Evolutionary conservation across 129 eudicot genomes (phyloP).

Genomic region (Kitagawia praeruptora): DNA sequence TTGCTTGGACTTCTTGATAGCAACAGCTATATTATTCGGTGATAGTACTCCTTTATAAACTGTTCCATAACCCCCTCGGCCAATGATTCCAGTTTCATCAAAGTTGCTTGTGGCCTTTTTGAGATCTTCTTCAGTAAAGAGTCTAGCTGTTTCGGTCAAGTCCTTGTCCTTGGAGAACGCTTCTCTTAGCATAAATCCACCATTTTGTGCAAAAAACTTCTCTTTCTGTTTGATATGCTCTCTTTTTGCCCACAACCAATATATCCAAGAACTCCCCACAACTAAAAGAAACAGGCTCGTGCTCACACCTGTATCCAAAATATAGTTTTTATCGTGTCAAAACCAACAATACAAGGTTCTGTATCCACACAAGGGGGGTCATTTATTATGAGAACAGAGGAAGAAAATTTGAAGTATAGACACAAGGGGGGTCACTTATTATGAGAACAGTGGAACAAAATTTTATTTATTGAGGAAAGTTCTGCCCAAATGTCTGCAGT

Average conservation of each 20-base stretch:
- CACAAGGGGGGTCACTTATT: no score
- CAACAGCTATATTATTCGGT: not conserved
- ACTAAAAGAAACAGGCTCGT: not conserved
- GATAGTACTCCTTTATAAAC: not conserved
- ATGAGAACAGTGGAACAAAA: no score
- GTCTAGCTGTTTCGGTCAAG: not conserved
- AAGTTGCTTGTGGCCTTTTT: not conserved
- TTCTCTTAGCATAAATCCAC: not conserved
- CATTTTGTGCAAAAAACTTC: not conserved
- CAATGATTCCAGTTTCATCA: not conserved
- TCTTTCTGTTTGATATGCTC: not conserved
- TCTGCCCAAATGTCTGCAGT: not conserved
- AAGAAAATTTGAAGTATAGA: no score
- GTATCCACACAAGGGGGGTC: no score
- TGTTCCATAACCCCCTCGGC: not conserved
- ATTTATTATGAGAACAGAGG: no score
- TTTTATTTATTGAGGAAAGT: no score
- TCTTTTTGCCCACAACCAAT: not conserved
- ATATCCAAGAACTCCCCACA: not conserved
- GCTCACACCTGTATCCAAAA: not conserved
- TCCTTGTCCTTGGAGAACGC: not conserved
- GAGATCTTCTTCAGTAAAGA: conserved; percentile 1
- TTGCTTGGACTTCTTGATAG: not conserved
- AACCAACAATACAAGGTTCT: no score
- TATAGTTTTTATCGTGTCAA: no score